Evolutionary conservation across 2,329 filamentous ascomycete species (phyloP).

Genomic region (Alternaria arbusti): DNA sequence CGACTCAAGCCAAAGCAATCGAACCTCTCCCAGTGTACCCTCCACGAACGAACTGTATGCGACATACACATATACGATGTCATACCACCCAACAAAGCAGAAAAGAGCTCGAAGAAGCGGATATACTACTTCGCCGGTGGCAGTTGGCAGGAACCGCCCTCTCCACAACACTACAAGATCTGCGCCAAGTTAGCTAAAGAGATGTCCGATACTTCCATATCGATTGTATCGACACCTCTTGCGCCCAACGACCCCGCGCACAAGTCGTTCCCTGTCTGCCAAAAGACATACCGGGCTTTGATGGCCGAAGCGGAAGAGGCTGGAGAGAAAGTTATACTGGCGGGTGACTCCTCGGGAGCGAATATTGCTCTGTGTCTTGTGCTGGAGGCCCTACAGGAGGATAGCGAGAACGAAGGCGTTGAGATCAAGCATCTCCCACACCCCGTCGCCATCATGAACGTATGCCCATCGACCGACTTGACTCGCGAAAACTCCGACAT

Average conservation of each 20-base stretch:
- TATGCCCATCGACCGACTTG: slow-evolving; percentile 60
- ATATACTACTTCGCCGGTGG: slow-evolving; percentile 65
- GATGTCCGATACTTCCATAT: slow-evolving; percentile 52
- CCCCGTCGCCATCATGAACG: slow-evolving; percentile 52
- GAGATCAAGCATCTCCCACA: slow-evolving; percentile 16
- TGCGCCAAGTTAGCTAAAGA: slow-evolving; percentile 54
- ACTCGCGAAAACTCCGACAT: slow-evolving; percentile 56
- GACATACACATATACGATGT: slow-evolving; percentile 58
- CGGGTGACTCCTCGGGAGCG: slow-evolving; percentile 63
- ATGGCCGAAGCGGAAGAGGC: slow-evolving; percentile 48
- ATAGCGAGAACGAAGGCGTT: slow-evolving; percentile 14
- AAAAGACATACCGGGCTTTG: slow-evolving; percentile 53
- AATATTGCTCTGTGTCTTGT: slow-evolving; percentile 58
- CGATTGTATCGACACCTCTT: slow-evolving; percentile 60
- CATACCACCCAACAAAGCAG: slow-evolving; percentile 19
- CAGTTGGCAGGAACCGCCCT: slow-evolving; percentile 61
- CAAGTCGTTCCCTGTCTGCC: slow-evolving; percentile 55
- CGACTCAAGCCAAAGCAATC: slow-evolving; percentile 46
- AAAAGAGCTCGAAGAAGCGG: slow-evolving; percentile 32
- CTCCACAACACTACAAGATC: slow-evolving; percentile 60
- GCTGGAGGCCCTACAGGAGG: slow-evolving; percentile 48
- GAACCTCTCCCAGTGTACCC: slow-evolving; percentile 40
- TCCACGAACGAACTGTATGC: slow-evolving; percentile 51
- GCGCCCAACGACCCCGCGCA: slow-evolving; percentile 61
- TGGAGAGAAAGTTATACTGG: slow-evolving; percentile 56